Evolutionary conservation across 164 flowering plant species (phyloP), one percentile per base, ranked within the genome.

Genomic region (Vitis labrusca): DNA sequence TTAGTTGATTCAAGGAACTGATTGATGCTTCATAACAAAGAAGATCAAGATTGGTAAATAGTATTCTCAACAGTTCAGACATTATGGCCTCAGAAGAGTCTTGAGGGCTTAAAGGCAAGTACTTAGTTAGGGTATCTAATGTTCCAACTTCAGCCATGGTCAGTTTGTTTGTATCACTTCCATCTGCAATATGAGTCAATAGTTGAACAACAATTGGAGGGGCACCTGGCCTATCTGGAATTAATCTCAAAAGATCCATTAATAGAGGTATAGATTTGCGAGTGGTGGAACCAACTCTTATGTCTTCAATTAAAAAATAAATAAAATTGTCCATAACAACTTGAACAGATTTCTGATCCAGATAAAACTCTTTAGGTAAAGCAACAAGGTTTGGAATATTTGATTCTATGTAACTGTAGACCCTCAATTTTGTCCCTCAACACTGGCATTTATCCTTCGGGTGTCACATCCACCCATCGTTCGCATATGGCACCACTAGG

Each of bases 101-200:
- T 90, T 87, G 94, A 17, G 96, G 96, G 79, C 96, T 85, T 77
- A 92, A 71, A 65, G 96, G 90, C 27, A 92, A 91, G 79, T 92
- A 92, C 60, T 84, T 90, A 3, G 90, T 79, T 61, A 92, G 70
- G 66, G 92, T 91, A 83, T 92, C 98, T 63, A 92, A 68, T 64
- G 85, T 96, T 74, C 98, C 96, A 74, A 94, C 85, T 74, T 92
- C 98, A 63, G 94, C 96, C 88, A 91, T 88, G 23, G 81, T 70
- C 66, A 86, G 69, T 73, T 92, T 92, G 75, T 90, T 90, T 57
- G 85, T 68, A 71, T 92, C 19, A 17, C 19, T 88, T 67, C 85
- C 96, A 72, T 88, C 90, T 15, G 94, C 98, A 73, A 92, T 81
- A 56, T 60, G 81, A 51, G 81, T 85, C 82, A 92, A 77, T 55